These are phyloP conservation scores for Oxytropis ochrocephala DNA, from an alignment of 306 rosid genomes.

Conservation along the genomic window DNA sequence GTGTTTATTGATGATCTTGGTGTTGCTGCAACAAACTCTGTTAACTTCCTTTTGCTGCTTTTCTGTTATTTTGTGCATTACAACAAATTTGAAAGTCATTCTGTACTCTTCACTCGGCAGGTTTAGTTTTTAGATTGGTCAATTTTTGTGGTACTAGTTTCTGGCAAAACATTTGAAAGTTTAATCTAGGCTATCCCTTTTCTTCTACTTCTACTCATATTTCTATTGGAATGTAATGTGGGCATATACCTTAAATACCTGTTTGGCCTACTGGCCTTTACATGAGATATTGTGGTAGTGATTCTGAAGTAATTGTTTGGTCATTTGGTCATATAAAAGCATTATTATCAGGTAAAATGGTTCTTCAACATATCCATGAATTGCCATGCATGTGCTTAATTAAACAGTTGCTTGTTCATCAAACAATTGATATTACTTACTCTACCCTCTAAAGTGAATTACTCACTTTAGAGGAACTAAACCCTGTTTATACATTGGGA, in stretches of 20 bases:
- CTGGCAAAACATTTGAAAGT: not conserved
- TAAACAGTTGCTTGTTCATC: no score
- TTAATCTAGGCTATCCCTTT: not conserved
- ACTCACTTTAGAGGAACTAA: not conserved
- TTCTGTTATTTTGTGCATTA: not conserved
- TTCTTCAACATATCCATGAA: not conserved
- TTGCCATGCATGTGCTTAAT: no score
- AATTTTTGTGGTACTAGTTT: not conserved
- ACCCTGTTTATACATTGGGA: not conserved
- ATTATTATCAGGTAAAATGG: not conserved
- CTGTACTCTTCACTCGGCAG: not conserved
- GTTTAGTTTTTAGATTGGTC: not conserved
- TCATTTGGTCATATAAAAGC: not conserved
- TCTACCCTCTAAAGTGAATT: not conserved
- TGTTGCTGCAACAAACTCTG: not conserved
- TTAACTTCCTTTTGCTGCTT: not conserved
- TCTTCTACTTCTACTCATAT: not conserved
- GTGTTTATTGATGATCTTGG: conserved; percentile 14
- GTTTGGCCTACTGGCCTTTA: not conserved
- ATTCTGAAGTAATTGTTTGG: not conserved
- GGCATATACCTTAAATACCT: not conserved
- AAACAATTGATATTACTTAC: not conserved
- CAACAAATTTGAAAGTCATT: not conserved
- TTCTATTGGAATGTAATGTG: not conserved
- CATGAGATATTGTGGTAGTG: not conserved